Evolutionary conservation across 2,329 filamentous ascomycete species (phyloP).

Genomic region (Fusarium albosuccineum): DNA sequence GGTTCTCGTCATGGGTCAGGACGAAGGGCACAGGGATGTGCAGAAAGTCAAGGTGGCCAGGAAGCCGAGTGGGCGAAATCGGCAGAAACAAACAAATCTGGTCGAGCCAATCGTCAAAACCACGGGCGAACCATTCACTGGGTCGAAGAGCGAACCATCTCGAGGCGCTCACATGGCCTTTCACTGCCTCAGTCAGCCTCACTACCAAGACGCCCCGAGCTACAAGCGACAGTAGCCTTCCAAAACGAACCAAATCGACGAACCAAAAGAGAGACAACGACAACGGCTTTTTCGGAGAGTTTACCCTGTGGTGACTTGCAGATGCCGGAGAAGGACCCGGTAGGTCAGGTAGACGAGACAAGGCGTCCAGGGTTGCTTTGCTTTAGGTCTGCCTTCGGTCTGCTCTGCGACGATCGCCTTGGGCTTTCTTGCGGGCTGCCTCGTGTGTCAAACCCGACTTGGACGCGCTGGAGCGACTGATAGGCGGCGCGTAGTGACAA

Average conservation of each 20-base stretch:
- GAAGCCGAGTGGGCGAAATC: conserved; percentile 1
- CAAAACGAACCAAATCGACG: conserved; percentile 14
- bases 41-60: conserved; percentile 3
- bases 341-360: conserved; percentile 25
- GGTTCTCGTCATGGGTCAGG: conserved; percentile 13
- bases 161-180: conserved; percentile 1
- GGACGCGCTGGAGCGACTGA: conserved; percentile 5
- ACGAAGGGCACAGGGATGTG: conserved; percentile 6
- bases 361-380: conserved; percentile 25
- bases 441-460: conserved; percentile 1
- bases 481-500: conserved; percentile 4
- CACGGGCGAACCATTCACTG: conserved; percentile 25
- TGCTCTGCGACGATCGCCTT: conserved; percentile 9
- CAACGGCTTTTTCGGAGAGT: conserved; percentile 21
- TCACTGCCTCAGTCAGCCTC: conserved; percentile 32
- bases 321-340: conserved; percentile 28
- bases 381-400: conserved; percentile 1
- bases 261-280: conserved; percentile 4
- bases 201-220: conserved; percentile 17
- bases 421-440: conserved; percentile 10
- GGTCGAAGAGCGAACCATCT: conserved; percentile 4
- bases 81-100: neutral
- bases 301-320: conserved; percentile 20
- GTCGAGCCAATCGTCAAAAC: conserved; percentile 10
- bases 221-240: conserved; percentile 5